These are phyloP conservation scores for Coniochaeta prunicola DNA, from an alignment of 2,329 filamentous ascomycete genomes.

Conservation along the genomic window DNA sequence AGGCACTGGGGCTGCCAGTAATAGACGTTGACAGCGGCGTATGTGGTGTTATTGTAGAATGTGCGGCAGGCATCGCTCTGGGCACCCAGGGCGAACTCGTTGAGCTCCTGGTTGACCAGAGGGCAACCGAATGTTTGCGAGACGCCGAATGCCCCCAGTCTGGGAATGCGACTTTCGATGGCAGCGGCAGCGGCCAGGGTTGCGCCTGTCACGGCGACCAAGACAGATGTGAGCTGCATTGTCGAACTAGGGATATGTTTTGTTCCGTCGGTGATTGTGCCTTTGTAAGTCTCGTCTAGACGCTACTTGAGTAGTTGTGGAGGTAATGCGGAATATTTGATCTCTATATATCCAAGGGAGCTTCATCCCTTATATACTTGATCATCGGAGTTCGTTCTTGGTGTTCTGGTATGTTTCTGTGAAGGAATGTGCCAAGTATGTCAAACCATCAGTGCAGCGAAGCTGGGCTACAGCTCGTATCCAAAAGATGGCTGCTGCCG, in stretches of 20 bases:
- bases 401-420: background rate
- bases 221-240: background rate
- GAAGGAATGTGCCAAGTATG: background rate
- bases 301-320: background rate
- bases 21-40: constrained; percentile 3
- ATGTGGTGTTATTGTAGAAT: constrained; percentile 6
- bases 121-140: constrained; percentile 2
- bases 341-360: background rate
- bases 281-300: background rate
- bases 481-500: background rate
- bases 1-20: constrained; percentile 6
- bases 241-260: background rate
- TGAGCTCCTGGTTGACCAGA: background rate
- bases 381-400: background rate
- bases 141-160: constrained; percentile 4
- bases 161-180: constrained; percentile 2
- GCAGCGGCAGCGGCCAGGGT: background rate
- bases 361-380: background rate
- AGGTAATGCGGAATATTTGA: background rate
- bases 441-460: background rate
- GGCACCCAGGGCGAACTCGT: background rate
- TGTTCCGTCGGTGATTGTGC: background rate
- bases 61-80: constrained; percentile 4
- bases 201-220: background rate
- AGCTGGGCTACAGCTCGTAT: background rate